Percentiles rank a stretch among this genome's conserved stretches.
Evolutionary conservation across 164 flowering plant genomes (phyloP).

Genomic region (Dillenia turbinata): DNA sequence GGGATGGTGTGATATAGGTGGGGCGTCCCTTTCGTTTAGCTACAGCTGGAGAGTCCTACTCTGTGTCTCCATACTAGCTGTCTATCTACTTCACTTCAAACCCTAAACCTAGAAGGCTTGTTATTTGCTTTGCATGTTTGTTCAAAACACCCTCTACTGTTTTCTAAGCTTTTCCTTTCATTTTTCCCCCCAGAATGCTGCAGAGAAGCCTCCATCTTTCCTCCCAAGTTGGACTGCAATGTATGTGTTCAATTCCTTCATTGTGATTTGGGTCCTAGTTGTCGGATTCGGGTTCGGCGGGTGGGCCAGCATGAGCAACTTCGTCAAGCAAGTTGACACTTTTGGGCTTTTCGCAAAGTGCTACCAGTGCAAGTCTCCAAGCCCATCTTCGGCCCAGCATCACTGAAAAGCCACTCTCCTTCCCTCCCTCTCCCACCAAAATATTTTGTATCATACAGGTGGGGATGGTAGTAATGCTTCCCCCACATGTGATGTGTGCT

Average conservation of each 20-base stretch:
- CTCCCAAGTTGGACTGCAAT: slow-evolving; percentile 50
- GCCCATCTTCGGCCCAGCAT: slow-evolving; percentile 21
- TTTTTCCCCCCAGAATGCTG: slow-evolving; percentile 39
- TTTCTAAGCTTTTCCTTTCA: neutral
- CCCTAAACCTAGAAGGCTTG: neutral
- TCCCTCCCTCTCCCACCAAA: neutral
- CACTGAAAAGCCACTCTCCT: slow-evolving; percentile 11
- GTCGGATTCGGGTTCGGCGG: slow-evolving; percentile 62
- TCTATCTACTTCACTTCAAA: neutral
- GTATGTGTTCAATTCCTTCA: slow-evolving; percentile 39
- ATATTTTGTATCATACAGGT: slow-evolving; percentile 39
- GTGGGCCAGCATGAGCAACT: slow-evolving; percentile 54
- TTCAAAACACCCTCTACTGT: neutral
- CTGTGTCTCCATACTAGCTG: neutral
- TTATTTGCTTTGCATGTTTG: neutral
- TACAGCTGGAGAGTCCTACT: slow-evolving; percentile 1
- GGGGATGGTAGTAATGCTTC: slow-evolving; percentile 14
- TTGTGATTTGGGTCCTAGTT: slow-evolving; percentile 44
- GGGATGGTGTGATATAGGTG: slow-evolving; percentile 18
- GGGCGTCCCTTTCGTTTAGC: slow-evolving; percentile 37
- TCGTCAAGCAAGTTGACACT: slow-evolving; percentile 43
- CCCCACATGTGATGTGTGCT: slow-evolving; percentile 36
- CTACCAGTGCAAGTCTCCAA: slow-evolving; percentile 43
- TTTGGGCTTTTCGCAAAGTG: slow-evolving; percentile 62
- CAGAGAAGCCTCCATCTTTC: slow-evolving; percentile 54